Evolutionary conservation across 192 early-diverging fungal genomes (phyloP), one percentile per base, ranked within the genome.

Genomic region (Backusella luteola): DNA sequence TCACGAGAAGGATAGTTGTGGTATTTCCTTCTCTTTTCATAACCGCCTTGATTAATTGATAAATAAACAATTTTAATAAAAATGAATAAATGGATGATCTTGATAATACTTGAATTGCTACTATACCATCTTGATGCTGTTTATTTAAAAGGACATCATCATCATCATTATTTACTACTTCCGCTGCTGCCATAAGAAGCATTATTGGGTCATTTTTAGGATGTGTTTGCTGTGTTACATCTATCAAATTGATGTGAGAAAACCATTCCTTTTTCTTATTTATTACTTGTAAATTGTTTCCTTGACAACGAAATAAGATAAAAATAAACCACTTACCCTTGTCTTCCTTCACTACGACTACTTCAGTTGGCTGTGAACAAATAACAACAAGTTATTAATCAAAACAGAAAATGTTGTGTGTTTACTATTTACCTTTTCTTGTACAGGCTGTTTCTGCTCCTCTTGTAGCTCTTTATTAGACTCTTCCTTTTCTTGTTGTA

Each of bases 181-280:
- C 69, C 15, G 78, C 78, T 32, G 78, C 78, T 29, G 78, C 78
- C 67, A 68, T 69, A 9, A 79, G 36, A 36, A 79, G 38, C 67
- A 79, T 74, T 32, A 79, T 79, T 29, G 78, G 78, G 75, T 79
- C 78, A 44, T 36, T 69, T 69, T 76, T 67, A 49, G 49, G 75
- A 76, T 76, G 39, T 38, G 35, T 69, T 21, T n/a, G 35, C 42
- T 19, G 70, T 71, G 70, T 32, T 42, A 71, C 44, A 44, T 71
- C 21, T 39, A 42, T 39, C 21, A 38, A 46, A 71, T 32, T 71
- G 29, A 71, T 71, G 44, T 71, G 70, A 71, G 70, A 49, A 71
- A 49, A 41, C 21, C 19, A 49, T 19, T n/a, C 21, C 41, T 49
- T 23, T 14, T 29, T 26, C 56, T 59, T 26, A 12, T 52, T 52